A percentile compares a stretch with the other conserved stretches of the same genome.
phyloP scores from a whole-genome alignment of 1,284 basidiomycete species.

The Dichomitus squalens region DNA sequence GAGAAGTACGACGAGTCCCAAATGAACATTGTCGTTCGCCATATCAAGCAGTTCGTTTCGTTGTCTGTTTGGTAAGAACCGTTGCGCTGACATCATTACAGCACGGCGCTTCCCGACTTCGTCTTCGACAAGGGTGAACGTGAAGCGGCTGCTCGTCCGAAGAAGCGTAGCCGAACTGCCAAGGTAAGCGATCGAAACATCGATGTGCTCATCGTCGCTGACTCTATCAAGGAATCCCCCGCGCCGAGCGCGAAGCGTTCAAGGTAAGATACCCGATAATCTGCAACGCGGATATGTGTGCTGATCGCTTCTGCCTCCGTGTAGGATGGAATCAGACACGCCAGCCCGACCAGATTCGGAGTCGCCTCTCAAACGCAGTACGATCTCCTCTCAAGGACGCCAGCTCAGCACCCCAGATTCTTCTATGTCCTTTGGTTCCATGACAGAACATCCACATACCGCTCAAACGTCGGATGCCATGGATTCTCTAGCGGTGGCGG shows the following conservation, averaged over 20 bases:
- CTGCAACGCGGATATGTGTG: not conserved
- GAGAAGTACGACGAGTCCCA: constrained; percentile 90
- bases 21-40: constrained; percentile 94
- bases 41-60: constrained; percentile 83
- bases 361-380: constrained; percentile 2
- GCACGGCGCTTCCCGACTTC: constrained; percentile 76
- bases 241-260: constrained; percentile 18
- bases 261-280: constrained; percentile 5
- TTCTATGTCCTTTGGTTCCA: not conserved
- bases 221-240: constrained; percentile 18
- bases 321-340: constrained; percentile 11
- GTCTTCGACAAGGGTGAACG: constrained; percentile 83
- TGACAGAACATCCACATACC: constrained; percentile 18
- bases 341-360: constrained; percentile 6
- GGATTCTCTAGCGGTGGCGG: constrained; percentile 18
- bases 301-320: not conserved
- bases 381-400: not conserved
- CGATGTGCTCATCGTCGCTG: not conserved
- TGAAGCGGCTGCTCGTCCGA: constrained; percentile 11
- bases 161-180: constrained; percentile 15
- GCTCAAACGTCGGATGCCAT: constrained; percentile 11
- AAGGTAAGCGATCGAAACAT: constrained; percentile 15
- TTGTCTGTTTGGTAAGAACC: not conserved
- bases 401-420: constrained; percentile 1
- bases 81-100: constrained; percentile 34